A percentile compares a stretch with the other conserved stretches of the same genome.
These are phyloP conservation scores for Fusarium sp. DNA, from an alignment of 2,329 filamentous ascomycete species.

Conservation along the genomic window DNA sequence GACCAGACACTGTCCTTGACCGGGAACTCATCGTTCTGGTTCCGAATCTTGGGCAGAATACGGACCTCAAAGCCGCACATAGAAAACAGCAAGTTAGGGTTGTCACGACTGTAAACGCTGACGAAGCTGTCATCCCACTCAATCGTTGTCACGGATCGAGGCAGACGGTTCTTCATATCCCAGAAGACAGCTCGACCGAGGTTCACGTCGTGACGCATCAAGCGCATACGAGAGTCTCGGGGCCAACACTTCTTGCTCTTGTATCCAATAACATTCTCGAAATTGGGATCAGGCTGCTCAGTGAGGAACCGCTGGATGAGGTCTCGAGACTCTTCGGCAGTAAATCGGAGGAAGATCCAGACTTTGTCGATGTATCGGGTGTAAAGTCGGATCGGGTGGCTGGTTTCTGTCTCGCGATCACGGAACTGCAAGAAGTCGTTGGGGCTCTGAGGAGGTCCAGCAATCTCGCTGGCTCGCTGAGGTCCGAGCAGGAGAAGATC, in stretches of 20 bases:
- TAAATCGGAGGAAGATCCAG: constrained; percentile 97
- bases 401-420: constrained; percentile 89
- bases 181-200: constrained; percentile 97
- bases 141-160: constrained; percentile 94
- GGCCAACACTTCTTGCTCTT: constrained; percentile 99
- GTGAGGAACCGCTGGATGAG: constrained; percentile 98
- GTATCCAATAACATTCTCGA: constrained; percentile 99
- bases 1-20: constrained; percentile 99
- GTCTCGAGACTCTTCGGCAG: constrained; percentile 92
- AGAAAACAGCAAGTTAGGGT: constrained; percentile 95
- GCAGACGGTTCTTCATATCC: constrained; percentile 97
- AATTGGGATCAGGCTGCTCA: constrained; percentile 98
- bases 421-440: constrained; percentile 99
- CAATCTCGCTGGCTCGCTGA: constrained; percentile 97
- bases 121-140: constrained; percentile 99
- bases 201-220: constrained; percentile 99
- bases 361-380: constrained; percentile 98
- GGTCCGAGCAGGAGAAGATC: constrained; percentile 92
- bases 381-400: constrained; percentile 97
- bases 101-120: constrained; percentile 97
- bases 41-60: constrained; percentile 93
- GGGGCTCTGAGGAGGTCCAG: constrained; percentile 90
- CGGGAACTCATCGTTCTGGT: constrained; percentile 95
- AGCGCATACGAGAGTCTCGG: constrained; percentile 93
- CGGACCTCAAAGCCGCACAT: constrained; percentile 99